Base-by-base conservation (phyloP, 75 land plant genomes). In the Adiantum capillusveneris region DNA sequence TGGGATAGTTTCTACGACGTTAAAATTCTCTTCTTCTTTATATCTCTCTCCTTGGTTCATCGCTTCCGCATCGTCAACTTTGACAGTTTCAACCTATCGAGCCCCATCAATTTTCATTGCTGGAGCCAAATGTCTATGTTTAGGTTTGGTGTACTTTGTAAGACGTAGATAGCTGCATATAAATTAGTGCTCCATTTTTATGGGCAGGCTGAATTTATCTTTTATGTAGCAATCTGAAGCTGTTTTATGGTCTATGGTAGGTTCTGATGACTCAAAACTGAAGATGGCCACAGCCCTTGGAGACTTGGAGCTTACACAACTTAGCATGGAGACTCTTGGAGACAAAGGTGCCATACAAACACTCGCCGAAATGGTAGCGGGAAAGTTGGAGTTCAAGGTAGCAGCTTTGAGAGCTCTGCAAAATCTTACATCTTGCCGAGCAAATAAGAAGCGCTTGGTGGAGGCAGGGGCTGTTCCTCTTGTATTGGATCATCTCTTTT, bases 281-380 rank as follows among this genome's bases (percentile, higher is more conserved):
- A 57, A 41, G 19, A 78, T 78, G 81, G 73, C 74, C 25, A 67
- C 24, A 18, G 68, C 75, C 25, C 56, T 82, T 49, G 65, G 65
- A 18, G 41, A 57, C 13, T 62, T 78, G 71, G 75, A 82, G 41
- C 45, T 82, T 29, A 65, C 67, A 24, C 72, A 71, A 52, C 46
- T 56, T 18, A 65, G 67, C 54, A 67, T 74, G 53, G 62, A 64
- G 7, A 58, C 58, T 45, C 74, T 82, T 52, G 81, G 71, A 30
- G 77, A 74, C 36, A 67, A 58, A 57, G 84, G 84, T 14, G 69
- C 61, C 0, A 68, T 82, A 18, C 55, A 65, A 45, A 61, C 72
- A n/a, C 74, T 82, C 51, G 65, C 78, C 25, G 53, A 57, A 25
- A 67, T 78, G 81, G 30, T 58, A 46, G 51, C 60, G 29, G 78